Base-by-base conservation (phyloP, 2,329 filamentous ascomycete genomes). In the Colletotrichum aenigma region DNA sequence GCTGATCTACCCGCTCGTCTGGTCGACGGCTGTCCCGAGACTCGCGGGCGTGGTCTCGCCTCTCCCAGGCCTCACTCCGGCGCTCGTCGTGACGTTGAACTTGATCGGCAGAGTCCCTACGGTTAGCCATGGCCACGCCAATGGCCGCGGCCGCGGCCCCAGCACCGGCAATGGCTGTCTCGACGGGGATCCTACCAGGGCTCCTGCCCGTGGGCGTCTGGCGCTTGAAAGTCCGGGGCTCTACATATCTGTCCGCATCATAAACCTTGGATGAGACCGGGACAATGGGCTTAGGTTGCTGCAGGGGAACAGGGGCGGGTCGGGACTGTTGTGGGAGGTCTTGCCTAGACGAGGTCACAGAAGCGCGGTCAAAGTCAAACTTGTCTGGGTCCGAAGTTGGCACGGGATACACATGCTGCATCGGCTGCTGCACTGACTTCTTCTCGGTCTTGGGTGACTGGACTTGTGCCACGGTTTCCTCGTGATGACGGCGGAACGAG, bases 251-350 rank as follows among this genome's bases (percentile, higher is more conserved):
- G 52, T 86, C 84, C 38, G 89, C 86, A 64, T 92, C 89, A 79
- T 95, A 94, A 2, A 96, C 89, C 21, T 91, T 90, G 76, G 91
- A 90, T 48, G 93, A 93, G 4, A 97, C 92, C 0, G 94, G 95
- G 4, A 90, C 88, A 74, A 95, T 90, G 3, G 96, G 96, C 79
- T 96, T 93, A 4, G 96, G 96, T 79, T 98, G 95, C 82, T 97
- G 94, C n/a, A 98, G 88, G 13, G 93, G 92, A 36, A 95, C 89
- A 0, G 91, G 88, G 7, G 87, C 91, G 7, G 93, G 90, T 56
- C 91, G 88, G 18, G 84, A 81, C 21, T 83, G 85, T 26, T 85
- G 82, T 4, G 87, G 81, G 9, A 86, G 80, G 58, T 87, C 84
- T 70, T 85, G 83, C 48, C 82, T 83, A 64, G 83, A 83, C 18